Base-by-base conservation (phyloP, 2,329 filamentous ascomycete genomes). In the Sporothrix sp. region DNA sequence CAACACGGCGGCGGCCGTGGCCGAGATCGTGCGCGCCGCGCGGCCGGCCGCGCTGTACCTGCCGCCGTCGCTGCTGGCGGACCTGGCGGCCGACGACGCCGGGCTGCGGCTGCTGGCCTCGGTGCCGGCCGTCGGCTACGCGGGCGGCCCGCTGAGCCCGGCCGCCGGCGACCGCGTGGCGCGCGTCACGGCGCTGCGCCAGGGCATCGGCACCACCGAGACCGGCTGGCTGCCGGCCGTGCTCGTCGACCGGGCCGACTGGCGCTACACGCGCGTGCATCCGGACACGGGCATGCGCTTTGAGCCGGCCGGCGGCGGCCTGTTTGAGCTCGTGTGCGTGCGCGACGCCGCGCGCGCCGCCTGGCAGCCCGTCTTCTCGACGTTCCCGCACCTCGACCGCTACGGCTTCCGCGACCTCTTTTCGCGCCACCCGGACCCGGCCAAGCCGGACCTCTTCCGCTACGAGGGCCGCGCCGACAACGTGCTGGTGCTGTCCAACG, bases 31-130 rank as follows among this genome's bases (percentile, higher is more conserved):
- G 4, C 37, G 61, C 0, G 32, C 65, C 20, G 53, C 58, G 4
- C 52, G 59, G 0, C 57, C 60, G 1, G 60, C 68, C 13, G 57
- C 59, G 1, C 52, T 60, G 0, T 13, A 67, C 0, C 52, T 69
- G 9, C 62, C 69, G 1, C 71, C 71, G 0, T 63, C 66, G 0
- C 61, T 73, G 14, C 49, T 75, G 1, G 71, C 72, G 40, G 70
- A 73, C 2, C 62, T 75, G 58, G 47, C 47, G 27, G 35, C 35
- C 10, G 47, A 49, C 9, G 37, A 35, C 6, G 10, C 7, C 1
- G 25, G 13, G 6, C 27, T 49, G 11, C 13, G 8, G 3, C 20
- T 49, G 13, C 37, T 49, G 14, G 37, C 25, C 8, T 27, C 35
- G 1, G 21, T 73, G 1, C 57, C 64, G 0, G 57, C 58, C 6